Evolutionary conservation across 2,329 filamentous ascomycete species (phyloP).

Genomic region (Trichoderma simmonsii): DNA sequence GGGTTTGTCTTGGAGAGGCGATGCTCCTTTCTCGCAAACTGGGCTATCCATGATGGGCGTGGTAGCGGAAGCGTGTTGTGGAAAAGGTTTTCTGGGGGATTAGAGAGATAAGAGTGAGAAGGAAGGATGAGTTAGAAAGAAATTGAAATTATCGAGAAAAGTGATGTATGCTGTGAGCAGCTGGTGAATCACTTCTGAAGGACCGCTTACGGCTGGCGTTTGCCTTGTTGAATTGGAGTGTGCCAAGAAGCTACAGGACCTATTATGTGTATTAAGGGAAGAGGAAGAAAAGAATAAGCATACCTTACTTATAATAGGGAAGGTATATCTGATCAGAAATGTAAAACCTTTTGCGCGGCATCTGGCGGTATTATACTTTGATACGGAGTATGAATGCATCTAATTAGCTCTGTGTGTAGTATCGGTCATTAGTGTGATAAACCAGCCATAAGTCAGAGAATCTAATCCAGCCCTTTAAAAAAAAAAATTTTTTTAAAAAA

Average conservation of each 20-base stretch:
- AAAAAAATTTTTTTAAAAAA: too few species aligned
- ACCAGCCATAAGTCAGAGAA: neutral
- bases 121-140: neutral
- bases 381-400: neutral
- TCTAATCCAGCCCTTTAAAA: too few species aligned
- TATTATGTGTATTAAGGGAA: neutral
- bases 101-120: neutral
- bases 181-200: neutral
- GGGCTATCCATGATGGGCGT: neutral
- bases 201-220: neutral
- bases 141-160: neutral
- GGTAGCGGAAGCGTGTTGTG: neutral
- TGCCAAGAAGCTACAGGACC: neutral
- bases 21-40: neutral
- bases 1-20: neutral
- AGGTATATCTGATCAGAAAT: neutral
- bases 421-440: too few species aligned
- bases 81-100: neutral
- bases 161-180: neutral
- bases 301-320: neutral
- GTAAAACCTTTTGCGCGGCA: neutral
- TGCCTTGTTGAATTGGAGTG: neutral
- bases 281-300: neutral
- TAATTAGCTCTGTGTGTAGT: too few species aligned
- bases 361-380: neutral